Evolutionary conservation across 345 rosid genomes (phyloP).

Genomic region (Dimocarpus longan): DNA sequence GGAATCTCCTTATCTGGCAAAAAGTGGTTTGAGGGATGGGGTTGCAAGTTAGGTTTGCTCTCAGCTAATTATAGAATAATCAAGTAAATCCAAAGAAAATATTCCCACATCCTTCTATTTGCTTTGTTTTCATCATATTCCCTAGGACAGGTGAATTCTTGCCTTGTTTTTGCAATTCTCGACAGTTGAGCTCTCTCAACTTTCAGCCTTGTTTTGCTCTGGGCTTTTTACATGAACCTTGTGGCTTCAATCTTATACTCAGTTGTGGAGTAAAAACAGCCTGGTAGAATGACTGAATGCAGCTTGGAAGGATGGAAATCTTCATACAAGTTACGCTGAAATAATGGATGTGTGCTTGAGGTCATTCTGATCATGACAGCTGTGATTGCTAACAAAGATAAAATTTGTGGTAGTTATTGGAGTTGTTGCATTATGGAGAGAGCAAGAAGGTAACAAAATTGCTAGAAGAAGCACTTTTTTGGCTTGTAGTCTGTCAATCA

Average conservation of each 20-base stretch:
- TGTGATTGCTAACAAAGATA: too few species aligned
- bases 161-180: neutral
- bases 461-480: too few species aligned
- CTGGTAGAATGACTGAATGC: neutral
- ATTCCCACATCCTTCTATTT: neutral
- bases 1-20: neutral
- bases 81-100: neutral
- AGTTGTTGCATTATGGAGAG: too few species aligned
- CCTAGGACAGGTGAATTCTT: neutral
- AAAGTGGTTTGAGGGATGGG: neutral
- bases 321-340: too few species aligned
- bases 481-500: too few species aligned
- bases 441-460: too few species aligned
- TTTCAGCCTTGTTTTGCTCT: neutral
- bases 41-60: neutral
- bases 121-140: neutral
- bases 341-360: too few species aligned
- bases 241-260: neutral
- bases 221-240: neutral
- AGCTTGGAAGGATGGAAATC: too few species aligned
- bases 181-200: too few species aligned
- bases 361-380: too few species aligned
- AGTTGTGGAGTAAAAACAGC: neutral
- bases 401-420: too few species aligned
- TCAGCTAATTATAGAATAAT: neutral